phyloP scores from a whole-genome alignment of 164 flowering plant species.

The Platanus orientalis region DNA sequence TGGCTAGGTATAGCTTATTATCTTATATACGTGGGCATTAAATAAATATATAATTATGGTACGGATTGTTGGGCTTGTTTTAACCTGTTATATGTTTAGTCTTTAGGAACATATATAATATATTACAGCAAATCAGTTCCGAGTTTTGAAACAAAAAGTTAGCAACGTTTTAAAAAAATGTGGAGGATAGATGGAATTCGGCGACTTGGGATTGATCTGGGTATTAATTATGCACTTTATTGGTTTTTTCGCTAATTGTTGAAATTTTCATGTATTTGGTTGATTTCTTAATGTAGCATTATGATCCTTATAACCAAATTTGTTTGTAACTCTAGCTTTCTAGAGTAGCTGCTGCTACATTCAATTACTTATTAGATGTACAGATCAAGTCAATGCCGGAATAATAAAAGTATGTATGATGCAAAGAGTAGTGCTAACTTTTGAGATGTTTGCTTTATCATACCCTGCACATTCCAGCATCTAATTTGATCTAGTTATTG shows the following conservation, averaged over 20 bases:
- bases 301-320: background rate
- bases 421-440: background rate
- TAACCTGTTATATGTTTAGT: no score
- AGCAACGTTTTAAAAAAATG: no score
- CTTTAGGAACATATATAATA: no score
- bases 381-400: background rate
- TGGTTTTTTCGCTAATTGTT: background rate
- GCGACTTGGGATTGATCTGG: background rate
- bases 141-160: no score
- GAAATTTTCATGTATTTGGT: background rate
- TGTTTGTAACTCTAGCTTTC: background rate
- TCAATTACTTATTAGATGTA: background rate
- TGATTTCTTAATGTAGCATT: background rate
- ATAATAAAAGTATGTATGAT: background rate
- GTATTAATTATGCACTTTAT: background rate
- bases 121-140: no score
- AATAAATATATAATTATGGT: no score
- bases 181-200: background rate
- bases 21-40: no score
- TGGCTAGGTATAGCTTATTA: no score
- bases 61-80: no score
- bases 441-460: background rate
- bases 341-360: background rate
- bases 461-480: background rate
- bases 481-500: background rate